These are phyloP conservation scores for Colletotrichum chrysophilum DNA, from an alignment of 2,329 filamentous ascomycete genomes.

Conservation along the genomic window DNA sequence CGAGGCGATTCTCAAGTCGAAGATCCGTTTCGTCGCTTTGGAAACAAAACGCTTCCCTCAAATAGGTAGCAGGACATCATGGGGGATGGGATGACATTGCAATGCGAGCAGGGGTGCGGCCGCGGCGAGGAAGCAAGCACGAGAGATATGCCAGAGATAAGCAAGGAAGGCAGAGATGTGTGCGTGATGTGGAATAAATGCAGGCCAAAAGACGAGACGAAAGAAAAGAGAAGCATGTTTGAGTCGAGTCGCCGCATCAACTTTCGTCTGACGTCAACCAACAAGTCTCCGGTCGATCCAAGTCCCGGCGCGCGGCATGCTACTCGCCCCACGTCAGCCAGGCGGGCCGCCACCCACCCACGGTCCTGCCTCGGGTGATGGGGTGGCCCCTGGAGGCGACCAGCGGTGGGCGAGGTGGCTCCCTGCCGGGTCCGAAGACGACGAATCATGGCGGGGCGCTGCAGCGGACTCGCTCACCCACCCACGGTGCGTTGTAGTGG, in stretches of 20 bases:
- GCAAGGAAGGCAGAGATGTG: background rate
- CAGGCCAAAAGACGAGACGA: background rate
- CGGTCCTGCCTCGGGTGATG: background rate
- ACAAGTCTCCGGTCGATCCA: background rate
- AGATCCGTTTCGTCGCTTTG: conserved; percentile 11
- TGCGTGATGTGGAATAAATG: background rate
- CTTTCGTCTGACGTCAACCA: conserved; percentile 17
- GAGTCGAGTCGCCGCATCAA: conserved; percentile 8
- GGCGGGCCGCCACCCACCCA: background rate
- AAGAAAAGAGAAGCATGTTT: background rate
- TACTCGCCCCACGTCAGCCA: background rate
- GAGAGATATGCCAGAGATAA: background rate
- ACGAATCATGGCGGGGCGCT: conserved; percentile 4
- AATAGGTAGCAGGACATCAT: conserved; percentile 2
- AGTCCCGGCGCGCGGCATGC: background rate
- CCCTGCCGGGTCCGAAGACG: conserved; percentile 3
- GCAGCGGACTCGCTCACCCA: background rate
- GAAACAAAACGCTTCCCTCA: conserved; percentile 9
- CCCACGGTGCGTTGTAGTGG: background rate
- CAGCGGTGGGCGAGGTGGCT: background rate
- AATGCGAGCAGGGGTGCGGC: background rate
- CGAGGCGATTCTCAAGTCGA: background rate
- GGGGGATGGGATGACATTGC: conserved; percentile 9
- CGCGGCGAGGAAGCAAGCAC: background rate
- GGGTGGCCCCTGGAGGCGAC: background rate